Conservation (phyloP, 495 filamentous ascomycete species). For the Talaromyces stipitatus region DNA sequence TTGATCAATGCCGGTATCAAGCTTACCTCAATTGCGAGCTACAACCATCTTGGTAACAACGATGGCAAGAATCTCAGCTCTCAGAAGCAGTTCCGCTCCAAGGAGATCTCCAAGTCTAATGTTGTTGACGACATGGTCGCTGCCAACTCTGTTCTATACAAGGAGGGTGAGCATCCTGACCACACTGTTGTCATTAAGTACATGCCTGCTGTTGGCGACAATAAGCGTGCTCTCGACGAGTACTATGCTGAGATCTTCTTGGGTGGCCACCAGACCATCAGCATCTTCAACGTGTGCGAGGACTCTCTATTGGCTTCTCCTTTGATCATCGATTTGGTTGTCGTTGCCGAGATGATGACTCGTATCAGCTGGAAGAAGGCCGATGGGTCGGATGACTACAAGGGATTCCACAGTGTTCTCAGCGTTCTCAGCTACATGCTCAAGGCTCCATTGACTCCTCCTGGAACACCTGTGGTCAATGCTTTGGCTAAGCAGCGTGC, state of each 20-base stretch:
- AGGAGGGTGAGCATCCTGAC: conserved; percentile 78
- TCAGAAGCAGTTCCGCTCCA: conserved; percentile 96
- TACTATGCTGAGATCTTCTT: conserved; percentile 99
- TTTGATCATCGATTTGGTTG: conserved; percentile 91
- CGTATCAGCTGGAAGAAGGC: conserved; percentile 84
- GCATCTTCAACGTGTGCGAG: conserved; percentile 97
- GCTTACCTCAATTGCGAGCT: conserved; percentile 96
- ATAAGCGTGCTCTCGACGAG: conserved; percentile 97
- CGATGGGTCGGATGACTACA: conserved; percentile 59
- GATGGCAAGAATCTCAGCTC: conserved; percentile 98
- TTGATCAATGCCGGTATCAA: conserved; percentile 98
- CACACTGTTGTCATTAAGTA: conserved; percentile 96
- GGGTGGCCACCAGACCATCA: conserved; percentile 97
- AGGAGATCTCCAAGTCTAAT: conserved; percentile 98
- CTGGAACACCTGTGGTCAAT: conserved; percentile 95
- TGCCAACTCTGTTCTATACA: conserved; percentile 86
- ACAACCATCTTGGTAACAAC: conserved; percentile 99
- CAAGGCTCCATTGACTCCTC: conserved; percentile 93
- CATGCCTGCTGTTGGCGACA: conserved; percentile 98
- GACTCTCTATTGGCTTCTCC: conserved; percentile 97
- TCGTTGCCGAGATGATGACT: conserved; percentile 96
- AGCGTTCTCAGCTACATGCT: conserved; percentile 99
- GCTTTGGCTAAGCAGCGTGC: conserved; percentile 92
- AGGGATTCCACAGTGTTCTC: conserved; percentile 93
- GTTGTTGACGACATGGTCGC: conserved; percentile 99